These are phyloP conservation scores for Chalciporus sphaerocephalus DNA, from an alignment of 768 basidiomycete genomes.

Conservation along the genomic window DNA sequence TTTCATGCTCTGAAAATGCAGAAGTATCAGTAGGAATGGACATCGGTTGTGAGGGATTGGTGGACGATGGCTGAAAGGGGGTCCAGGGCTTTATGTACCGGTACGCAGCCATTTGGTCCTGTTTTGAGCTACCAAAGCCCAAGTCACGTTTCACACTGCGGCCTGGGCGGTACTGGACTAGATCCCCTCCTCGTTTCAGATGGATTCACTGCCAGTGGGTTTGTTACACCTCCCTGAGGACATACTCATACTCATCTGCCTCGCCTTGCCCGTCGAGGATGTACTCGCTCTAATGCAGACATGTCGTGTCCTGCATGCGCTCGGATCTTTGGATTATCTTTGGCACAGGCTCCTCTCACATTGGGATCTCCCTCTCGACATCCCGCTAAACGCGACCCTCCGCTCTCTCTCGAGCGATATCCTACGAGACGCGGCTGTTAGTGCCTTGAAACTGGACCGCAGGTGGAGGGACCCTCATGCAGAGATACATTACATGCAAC, in stretches of 20 bases:
- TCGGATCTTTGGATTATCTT: slow-evolving; percentile 47
- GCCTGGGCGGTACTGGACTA: too few species aligned
- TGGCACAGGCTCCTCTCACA: slow-evolving; percentile 43
- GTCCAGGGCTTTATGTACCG: slow-evolving; percentile 26
- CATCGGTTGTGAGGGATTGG: slow-evolving; percentile 19
- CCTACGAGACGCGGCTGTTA: slow-evolving; percentile 40
- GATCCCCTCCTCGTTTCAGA: neutral
- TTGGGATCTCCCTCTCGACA: slow-evolving; percentile 39
- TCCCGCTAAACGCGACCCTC: slow-evolving; percentile 33
- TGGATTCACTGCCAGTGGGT: slow-evolving; percentile 1
- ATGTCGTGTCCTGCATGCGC: slow-evolving; percentile 57
- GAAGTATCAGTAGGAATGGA: slow-evolving; percentile 38
- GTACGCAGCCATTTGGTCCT: slow-evolving; percentile 24
- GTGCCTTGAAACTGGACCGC: slow-evolving; percentile 45
- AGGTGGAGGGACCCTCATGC: slow-evolving; percentile 44
- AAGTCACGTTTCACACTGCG: neutral
- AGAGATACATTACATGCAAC: slow-evolving; percentile 33
- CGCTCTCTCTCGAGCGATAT: slow-evolving; percentile 35
- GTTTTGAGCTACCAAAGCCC: slow-evolving; percentile 13
- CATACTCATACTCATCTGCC: slow-evolving; percentile 38
- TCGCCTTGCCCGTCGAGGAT: slow-evolving; percentile 35
- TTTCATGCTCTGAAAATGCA: slow-evolving; percentile 58
- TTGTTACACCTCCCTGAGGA: slow-evolving; percentile 41
- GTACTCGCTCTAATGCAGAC: slow-evolving; percentile 51
- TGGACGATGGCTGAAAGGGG: slow-evolving; percentile 30